Conservation (phyloP, 2,329 filamentous ascomycete species). For the Fusarium tuaranense region DNA sequence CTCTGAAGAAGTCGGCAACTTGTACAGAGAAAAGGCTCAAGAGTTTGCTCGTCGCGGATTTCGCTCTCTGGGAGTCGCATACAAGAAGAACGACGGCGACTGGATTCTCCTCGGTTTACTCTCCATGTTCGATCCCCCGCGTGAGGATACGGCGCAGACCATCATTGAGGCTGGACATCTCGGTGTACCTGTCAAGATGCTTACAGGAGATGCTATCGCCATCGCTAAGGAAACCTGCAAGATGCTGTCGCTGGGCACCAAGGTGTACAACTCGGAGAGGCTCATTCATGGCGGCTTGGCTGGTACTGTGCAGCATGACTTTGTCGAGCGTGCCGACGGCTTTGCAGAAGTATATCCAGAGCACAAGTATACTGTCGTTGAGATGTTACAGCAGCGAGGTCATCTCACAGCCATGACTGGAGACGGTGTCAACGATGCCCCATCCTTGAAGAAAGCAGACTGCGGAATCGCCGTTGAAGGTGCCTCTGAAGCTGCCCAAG, state of each 20-base stretch:
- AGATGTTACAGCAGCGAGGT: conserved; percentile 23
- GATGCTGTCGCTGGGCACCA: conserved; percentile 20
- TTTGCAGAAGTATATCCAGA: conserved; percentile 26
- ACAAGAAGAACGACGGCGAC: conserved; percentile 29
- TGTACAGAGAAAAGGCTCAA: conserved; percentile 26
- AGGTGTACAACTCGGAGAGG: conserved; percentile 24
- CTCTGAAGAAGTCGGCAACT: conserved; percentile 2
- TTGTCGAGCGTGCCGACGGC: conserved; percentile 28
- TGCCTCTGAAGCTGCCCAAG: conserved; percentile 23
- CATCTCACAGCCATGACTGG: conserved; percentile 31
- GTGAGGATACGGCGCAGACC: conserved; percentile 20
- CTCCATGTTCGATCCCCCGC: conserved; percentile 29
- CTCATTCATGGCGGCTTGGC: conserved; percentile 17
- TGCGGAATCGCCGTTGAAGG: conserved; percentile 30
- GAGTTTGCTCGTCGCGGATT: conserved; percentile 29
- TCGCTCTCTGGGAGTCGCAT: conserved; percentile 26
- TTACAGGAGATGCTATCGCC: conserved; percentile 26
- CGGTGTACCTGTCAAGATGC: conserved; percentile 23
- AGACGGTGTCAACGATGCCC: conserved; percentile 22
- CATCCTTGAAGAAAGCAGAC: conserved; percentile 15
- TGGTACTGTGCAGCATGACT: conserved; percentile 28
- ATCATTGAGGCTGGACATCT: conserved; percentile 29
- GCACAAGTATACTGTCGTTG: conserved; percentile 25
- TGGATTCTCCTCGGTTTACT: conserved; percentile 22
- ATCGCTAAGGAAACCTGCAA: conserved; percentile 33